Evolutionary conservation across 371 early-diverging fungal genomes (phyloP), one percentile per base, ranked within the genome.

Genomic region (Mortierella sp.): DNA sequence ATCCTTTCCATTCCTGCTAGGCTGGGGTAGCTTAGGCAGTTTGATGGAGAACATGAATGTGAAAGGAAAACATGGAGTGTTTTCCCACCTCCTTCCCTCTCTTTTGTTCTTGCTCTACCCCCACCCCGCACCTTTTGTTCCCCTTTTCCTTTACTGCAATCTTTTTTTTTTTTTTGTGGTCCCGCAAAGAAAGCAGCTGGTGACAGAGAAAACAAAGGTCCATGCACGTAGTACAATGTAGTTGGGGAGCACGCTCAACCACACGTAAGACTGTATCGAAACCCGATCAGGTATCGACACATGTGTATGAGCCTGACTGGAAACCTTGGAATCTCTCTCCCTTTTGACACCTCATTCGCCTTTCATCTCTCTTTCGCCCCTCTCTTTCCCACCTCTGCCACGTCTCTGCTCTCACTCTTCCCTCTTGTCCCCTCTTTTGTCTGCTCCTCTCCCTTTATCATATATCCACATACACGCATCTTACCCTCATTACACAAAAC

Each of bases 51-150:
- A n/a, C n/a, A n/a, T n/a, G 37, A 34, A 34, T 7, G 37, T 4
- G 37, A 4, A 1, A 34, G 14, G 37, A 34, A 34, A 11, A n/a
- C n/a, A n/a, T n/a, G n/a, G n/a, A 14, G 37, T 34, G 54, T 53
- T 41, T 41, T 15, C 19, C 42, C 54, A 26, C 54, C 54, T 53
- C 54, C 42, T 19, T 44, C 44, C 44, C 44, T 44, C 19, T 44
- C 19, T 44, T n/a, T 7, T 43, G 7, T 21, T 17, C 44, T 44
- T 7, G 17, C 44, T 19, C 14, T 44, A 17, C n/a, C n/a, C n/a
- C n/a, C n/a, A n/a, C n/a, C n/a, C n/a, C n/a, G n/a, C n/a, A n/a
- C n/a, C n/a, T n/a, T n/a, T n/a, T n/a, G n/a, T 39, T 39, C 39
- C 14, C 39, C 5, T 39, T 17, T 14, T 39, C 39, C 17, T 39